Evolutionary conservation across 2,329 filamentous ascomycete species (phyloP).

Genomic region (Neonectria neomacrospora): DNA sequence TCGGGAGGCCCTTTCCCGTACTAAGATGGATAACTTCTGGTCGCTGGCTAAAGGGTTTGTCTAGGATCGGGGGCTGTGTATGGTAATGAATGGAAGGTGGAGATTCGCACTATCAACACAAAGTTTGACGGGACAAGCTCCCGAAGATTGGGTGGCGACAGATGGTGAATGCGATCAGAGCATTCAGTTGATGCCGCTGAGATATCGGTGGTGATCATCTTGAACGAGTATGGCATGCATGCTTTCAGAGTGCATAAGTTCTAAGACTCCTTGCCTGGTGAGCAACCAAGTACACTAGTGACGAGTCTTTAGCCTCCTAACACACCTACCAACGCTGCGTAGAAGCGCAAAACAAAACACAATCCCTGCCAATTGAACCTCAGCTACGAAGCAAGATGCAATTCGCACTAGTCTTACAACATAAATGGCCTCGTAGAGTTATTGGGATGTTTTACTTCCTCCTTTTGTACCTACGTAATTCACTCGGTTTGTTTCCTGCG

Average conservation of each 20-base stretch:
- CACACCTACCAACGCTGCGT: background rate
- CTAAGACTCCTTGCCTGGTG: background rate
- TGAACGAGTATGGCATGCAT: background rate
- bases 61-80: conserved; percentile 13
- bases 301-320: background rate
- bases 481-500: background rate
- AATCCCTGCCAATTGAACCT: background rate
- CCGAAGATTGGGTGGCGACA: background rate
- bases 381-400: background rate
- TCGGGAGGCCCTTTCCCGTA: conserved; percentile 79
- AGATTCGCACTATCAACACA: background rate
- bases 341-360: background rate
- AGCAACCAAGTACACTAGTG: background rate
- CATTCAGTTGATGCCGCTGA: background rate
- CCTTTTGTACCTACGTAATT: background rate
- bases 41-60: conserved; percentile 77
- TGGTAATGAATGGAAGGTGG: background rate
- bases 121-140: background rate
- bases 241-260: no score
- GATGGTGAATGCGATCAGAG: background rate
- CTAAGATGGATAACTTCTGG: conserved; percentile 97
- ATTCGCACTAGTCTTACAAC: background rate
- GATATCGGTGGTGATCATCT: background rate
- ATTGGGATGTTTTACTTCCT: no score
- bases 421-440: background rate